Evolutionary conservation across 495 filamentous ascomycete genomes (phyloP), one percentile per base, ranked within the genome.

Genomic region (Rhizodiscina lignyota): DNA sequence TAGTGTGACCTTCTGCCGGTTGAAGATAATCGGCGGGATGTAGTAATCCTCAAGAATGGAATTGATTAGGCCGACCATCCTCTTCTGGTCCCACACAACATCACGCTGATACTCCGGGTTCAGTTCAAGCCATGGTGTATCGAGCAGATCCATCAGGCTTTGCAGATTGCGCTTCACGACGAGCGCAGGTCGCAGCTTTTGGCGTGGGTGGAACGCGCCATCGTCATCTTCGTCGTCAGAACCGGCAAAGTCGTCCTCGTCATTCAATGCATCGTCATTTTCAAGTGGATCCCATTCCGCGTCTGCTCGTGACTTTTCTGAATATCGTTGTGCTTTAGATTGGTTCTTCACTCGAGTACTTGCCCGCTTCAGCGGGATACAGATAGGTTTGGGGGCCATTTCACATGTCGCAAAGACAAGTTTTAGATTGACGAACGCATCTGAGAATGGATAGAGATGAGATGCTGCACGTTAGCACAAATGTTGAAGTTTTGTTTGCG

Each of bases 21-120:
- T 66, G 37, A 67, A 65, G 23, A 67, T 67, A 3, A 67, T 48
- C 3, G 63, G 64, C 15, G 64, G 64, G 36, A 66, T 52, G 30
- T 64, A 66, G 34, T 50, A 64, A 27, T 62, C 58, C 39, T 56
- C 62, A 52, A 28, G 51, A 10, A 65, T 37, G 5, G 63, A 66
- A 17, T 56, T 48, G 30, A 67, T 54, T 8, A 67, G 47, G 18
- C 44, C 43, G 6, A 50, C 39, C 47, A 50, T 50, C 2, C 44
- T n/a, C n/a, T n/a, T n/a, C n/a, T n/a, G n/a, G n/a, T n/a, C n/a
- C 64, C 64, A 67, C 4, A 67, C 61, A 1, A 66, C 56, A 18
- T 60, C 62, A 41, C 64, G 43, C 41, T 67, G 64, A 36, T 67
- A 67, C 11, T 61, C 59, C 1, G 64, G 62, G 42, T 63, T 49